A percentile compares a stretch with the other conserved stretches of the same genome.
Conservation (phyloP, 2,329 filamentous ascomycete species). For the Aspergillus fischeri region DNA sequence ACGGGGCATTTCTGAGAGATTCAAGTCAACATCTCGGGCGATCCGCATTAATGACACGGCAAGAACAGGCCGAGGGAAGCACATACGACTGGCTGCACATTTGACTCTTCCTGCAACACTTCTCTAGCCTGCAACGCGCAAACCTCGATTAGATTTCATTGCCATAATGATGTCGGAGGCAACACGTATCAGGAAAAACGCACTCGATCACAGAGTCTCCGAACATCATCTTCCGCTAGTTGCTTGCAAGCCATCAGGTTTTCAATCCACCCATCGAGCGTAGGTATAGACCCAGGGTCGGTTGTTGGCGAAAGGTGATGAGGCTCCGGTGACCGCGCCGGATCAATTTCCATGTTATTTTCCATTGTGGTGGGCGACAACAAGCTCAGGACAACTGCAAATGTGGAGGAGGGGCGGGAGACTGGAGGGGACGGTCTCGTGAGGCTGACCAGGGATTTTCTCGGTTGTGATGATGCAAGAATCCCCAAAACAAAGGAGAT, state of each 20-base stretch:
- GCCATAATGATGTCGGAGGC: background rate
- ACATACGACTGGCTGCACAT: slow-evolving; percentile 95
- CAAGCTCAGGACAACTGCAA: slow-evolving; percentile 12
- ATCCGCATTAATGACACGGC: slow-evolving; percentile 4
- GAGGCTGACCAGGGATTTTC: slow-evolving; percentile 22
- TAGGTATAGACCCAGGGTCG: slow-evolving; percentile 86
- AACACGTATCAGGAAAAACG: slow-evolving; percentile 28
- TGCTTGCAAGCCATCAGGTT: slow-evolving; percentile 98
- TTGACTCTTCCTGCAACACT: slow-evolving; percentile 94
- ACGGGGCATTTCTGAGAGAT: slow-evolving; percentile 83
- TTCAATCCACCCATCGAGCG: slow-evolving; percentile 97
- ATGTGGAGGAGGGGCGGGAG: slow-evolving; percentile 22
- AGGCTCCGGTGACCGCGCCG: slow-evolving; percentile 75
- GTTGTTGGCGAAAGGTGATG: slow-evolving; percentile 70
- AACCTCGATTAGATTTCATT: slow-evolving; percentile 13
- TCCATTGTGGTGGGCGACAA: slow-evolving; percentile 60
- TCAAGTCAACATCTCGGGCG: slow-evolving; percentile 19
- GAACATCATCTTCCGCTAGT: slow-evolving; percentile 88
- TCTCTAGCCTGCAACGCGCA: slow-evolving; percentile 68
- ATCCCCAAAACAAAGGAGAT: background rate
- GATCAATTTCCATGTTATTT: slow-evolving; percentile 95
- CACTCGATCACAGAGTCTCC: slow-evolving; percentile 97
- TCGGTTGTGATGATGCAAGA: slow-evolving; percentile 1
- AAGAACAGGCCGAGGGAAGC: slow-evolving; percentile 9
- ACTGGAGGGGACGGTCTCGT: slow-evolving; percentile 31